Percentiles rank a stretch among this genome's conserved stretches.
Evolutionary conservation across 2,329 filamentous ascomycete species (phyloP).

Genomic region (Paecilomyces fulvus): DNA sequence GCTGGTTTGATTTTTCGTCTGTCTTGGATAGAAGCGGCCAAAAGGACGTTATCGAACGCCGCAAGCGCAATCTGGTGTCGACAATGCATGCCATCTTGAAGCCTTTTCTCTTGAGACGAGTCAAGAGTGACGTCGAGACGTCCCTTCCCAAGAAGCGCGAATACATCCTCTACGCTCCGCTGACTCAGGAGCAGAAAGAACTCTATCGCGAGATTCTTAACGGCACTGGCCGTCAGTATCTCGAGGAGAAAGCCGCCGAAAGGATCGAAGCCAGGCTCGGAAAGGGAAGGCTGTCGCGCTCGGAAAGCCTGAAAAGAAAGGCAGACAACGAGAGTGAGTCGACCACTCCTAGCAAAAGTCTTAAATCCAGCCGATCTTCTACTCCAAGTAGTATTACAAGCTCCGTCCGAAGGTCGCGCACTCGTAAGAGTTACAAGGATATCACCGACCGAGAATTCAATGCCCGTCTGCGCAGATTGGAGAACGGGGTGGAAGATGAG

Average conservation of each 20-base stretch:
- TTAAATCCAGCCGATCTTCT: slow-evolving; percentile 64
- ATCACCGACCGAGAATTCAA: slow-evolving; percentile 82
- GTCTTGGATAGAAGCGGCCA: slow-evolving; percentile 75
- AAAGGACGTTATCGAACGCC: slow-evolving; percentile 68
- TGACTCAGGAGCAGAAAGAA: slow-evolving; percentile 85
- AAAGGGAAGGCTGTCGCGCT: slow-evolving; percentile 20
- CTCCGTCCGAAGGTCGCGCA: slow-evolving; percentile 45
- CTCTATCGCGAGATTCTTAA: slow-evolving; percentile 82
- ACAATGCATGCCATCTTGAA: slow-evolving; percentile 92
- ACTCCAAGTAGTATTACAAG: slow-evolving; percentile 55
- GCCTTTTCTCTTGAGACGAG: slow-evolving; percentile 73
- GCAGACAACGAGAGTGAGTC: slow-evolving; percentile 31
- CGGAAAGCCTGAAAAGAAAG: slow-evolving; percentile 52
- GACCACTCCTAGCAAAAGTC: slow-evolving; percentile 57
- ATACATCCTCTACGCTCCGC: slow-evolving; percentile 87
- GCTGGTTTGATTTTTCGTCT: slow-evolving; percentile 95
- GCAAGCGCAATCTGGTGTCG: slow-evolving; percentile 68
- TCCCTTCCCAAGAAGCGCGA: slow-evolving; percentile 93
- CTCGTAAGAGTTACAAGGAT: slow-evolving; percentile 52
- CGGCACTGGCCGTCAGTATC: slow-evolving; percentile 51
- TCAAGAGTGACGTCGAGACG: slow-evolving; percentile 89
- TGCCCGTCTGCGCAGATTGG: slow-evolving; percentile 47
- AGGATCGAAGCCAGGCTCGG: slow-evolving; percentile 34
- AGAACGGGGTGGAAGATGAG: slow-evolving; percentile 52
- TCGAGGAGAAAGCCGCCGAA: slow-evolving; percentile 44